phyloP scores from a whole-genome alignment of 768 basidiomycete genomes.

The Rubroboletus satanas region DNA sequence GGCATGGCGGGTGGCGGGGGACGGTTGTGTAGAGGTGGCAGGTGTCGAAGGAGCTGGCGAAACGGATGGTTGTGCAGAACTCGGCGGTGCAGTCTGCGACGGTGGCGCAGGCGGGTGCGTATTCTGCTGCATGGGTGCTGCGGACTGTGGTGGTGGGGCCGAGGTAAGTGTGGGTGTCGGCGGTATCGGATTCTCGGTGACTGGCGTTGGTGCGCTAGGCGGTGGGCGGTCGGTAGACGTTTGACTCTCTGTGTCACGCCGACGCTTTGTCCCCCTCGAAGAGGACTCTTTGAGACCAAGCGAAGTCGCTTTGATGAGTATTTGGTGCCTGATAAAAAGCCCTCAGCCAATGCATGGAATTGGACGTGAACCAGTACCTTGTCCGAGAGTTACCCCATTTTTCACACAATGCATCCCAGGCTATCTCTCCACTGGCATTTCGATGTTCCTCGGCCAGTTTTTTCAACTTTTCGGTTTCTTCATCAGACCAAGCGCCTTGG shows the following conservation, averaged over 20 bases:
- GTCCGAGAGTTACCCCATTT: slow-evolving; percentile 74
- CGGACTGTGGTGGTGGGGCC: slow-evolving; percentile 23
- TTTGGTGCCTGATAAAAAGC: slow-evolving; percentile 58
- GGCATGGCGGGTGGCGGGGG: slow-evolving; percentile 32
- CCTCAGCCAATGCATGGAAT: slow-evolving; percentile 3
- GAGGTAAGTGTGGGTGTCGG: slow-evolving; percentile 21
- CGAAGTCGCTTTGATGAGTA: slow-evolving; percentile 76
- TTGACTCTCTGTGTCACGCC: slow-evolving; percentile 43
- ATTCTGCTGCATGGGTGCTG: slow-evolving; percentile 19
- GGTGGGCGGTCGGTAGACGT: slow-evolving; percentile 23
- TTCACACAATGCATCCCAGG: slow-evolving; percentile 75
- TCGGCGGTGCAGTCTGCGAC: slow-evolving; percentile 25
- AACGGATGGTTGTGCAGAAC: slow-evolving; percentile 26
- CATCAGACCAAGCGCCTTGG: slow-evolving; percentile 76
- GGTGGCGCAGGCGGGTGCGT: slow-evolving; percentile 33
- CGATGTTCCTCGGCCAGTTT: slow-evolving; percentile 67
- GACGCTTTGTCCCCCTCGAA: slow-evolving; percentile 57
- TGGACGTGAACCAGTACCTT: slow-evolving; percentile 42
- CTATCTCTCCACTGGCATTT: slow-evolving; percentile 45
- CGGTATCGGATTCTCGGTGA: slow-evolving; percentile 15
- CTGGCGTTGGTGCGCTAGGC: slow-evolving; percentile 18
- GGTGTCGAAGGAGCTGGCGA: slow-evolving; percentile 35
- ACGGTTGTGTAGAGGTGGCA: slow-evolving; percentile 32
- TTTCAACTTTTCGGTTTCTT: slow-evolving; percentile 67
- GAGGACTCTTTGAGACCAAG: slow-evolving; percentile 76